Base-by-base conservation (phyloP, 1,284 basidiomycete species). In the Ceratobasidium sp. region DNA sequence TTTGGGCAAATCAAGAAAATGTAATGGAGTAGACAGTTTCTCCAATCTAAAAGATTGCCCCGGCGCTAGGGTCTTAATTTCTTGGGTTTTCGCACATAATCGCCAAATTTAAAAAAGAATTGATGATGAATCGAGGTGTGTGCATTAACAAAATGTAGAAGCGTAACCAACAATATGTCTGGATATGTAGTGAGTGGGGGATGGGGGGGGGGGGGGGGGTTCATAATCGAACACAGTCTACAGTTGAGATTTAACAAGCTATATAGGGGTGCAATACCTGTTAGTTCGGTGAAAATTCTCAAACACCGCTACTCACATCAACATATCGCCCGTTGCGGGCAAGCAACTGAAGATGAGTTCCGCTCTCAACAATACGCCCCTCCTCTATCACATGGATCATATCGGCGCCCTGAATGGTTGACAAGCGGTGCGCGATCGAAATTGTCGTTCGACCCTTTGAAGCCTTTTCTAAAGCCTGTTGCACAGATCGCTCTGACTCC, bases 301-400 rank as follows among this genome's bases (percentile, higher is more conserved):
- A 51, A 3, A 23, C 3, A n/a, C 20, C 7, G 20, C n/a, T 23
- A 75, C 79, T 63, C 56, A 84, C 79, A 58, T 84, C 83, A 40
- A 80, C 82, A 60, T 87, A 87, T 39, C 85, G 80, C 0, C 86
- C 85, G 18, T 81, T 82, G 40, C 79, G 79, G 12, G 80, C 80
- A 13, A 87, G 68, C 39, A 87, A 80, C 44, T 86, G 84, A 0
- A 83, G 80, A 72, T 87, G 86, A 9, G 82, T 80, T 12, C 86
- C 86, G 40, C 79, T 81, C 77, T 87, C 85, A 13, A 85, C 83
- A 44, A 86, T 84, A 13, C 78, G 78, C n/a, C 86, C 86, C 58
- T 86, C 85, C 23, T 86, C 85, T 42, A 87, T 83, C 39, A 86
- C 86, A 71, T 83, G 84, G 78, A 87, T 87, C 26, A 82, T 80